Evolutionary conservation across 73 alveolate genomes (phyloP), one percentile per base, ranked within the genome.

Genomic region (Paramecium pentaurelia): DNA sequence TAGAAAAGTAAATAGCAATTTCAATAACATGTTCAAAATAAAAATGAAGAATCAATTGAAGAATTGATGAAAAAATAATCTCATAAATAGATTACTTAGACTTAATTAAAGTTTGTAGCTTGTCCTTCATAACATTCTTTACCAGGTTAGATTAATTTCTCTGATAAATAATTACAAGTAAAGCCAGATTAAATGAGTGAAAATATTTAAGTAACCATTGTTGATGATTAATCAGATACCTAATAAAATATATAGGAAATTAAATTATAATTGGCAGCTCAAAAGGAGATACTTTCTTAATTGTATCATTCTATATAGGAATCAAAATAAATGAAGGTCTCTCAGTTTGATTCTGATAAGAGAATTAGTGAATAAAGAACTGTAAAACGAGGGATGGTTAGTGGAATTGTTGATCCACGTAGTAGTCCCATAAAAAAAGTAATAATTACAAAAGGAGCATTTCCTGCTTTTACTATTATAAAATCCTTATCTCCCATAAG

Each of bases 391-490:
- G 42, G 84, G 16, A 64, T 64, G 51, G 28, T 32, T 8, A 28
- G 30, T 12, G 47, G 84, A 7, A 16, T 54, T n/a, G 22, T 64
- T 12, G 84, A 64, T 64, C 84, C 84, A 22, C 28, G 84, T 18
- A 75, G 88, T 38, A 36, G 68, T 20, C 88, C 88, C 6, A 34
- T 36, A 11, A 75, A 36, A 70, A 75, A 75, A 20, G 88, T 75
- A 30, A 75, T 75, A 14, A 42, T 75, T 11, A 75, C 58, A 10
- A 75, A 42, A 37, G 88, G 88, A 3, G 68, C 60, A 9, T 75
- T n/a, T 42, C 88, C 88, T 30, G 88, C 88, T 38, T 75, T 75
- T 42, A 75, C 88, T 16, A 75, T 75, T 4, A 75, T 75, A 16
- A 75, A 42, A 75, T 75, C 58, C 38, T 27, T 42, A 22, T 75